Evolutionary conservation across 495 filamentous ascomycete species (phyloP), one percentile per base, ranked within the genome.

Genomic region (Aspergillus egyptiacus): DNA sequence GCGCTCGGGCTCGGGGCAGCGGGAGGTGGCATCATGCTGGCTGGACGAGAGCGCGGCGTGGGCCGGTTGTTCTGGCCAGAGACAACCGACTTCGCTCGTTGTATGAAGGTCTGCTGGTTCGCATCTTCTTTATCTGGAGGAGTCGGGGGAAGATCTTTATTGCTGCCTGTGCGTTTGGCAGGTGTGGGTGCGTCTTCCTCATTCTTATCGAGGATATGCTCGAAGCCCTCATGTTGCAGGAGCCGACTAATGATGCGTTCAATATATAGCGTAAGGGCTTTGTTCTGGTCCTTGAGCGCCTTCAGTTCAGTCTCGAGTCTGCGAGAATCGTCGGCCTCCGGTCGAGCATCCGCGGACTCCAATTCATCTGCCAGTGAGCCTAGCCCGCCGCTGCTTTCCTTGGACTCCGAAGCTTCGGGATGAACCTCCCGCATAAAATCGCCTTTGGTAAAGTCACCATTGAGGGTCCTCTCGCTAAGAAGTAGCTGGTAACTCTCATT

Each of bases 401-500:
- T 68, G 6, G 55, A 24, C n/a, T 60, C 55, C 8, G 46, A 33
- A 20, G 62, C 54, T 32, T 64, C 62, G 15, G 69, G 69, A 18
- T 70, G 59, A 10, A 65, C 66, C 48, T 76, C 70, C 18, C 72
- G 62, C 79, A 95, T 84, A 65, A 91, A 89, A 54, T 95, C 88
- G 46, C 82, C 83, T 53, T 89, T 87, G 53, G 81, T 78, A 59
- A 96, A 94, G 57, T 96, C 91, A 20, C 93, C 93, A 53, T 95
- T 94, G 31, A 98, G 75, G 0, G 93, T 96, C 70, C 89, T 87
- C 58, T 96, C 89, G 53, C 86, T 86, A 2, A 97, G 82, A 2
- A 98, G 81, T 15, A 98, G 77, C 61, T 98, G 93, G 62, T 93
- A 98, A 63, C 89, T 95, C 63, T 98, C 93, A 58, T 96, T 96